phyloP scores from a whole-genome alignment of 176 grass and related monocot genomes.

The Hordeum vulgare region MorexV3_pseudomolecules_assembly NC_058523.1:509500367-509500866 shows the following conservation, averaged over 20 bases:
- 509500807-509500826: background rate
- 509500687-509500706: background rate
- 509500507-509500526: conserved; percentile 21
- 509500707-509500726: background rate
- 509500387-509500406: conserved; percentile 79
- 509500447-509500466: conserved; percentile 39
- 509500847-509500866: background rate
- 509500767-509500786: background rate
- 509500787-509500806: background rate
- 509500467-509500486: background rate
- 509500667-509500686: background rate
- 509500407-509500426: conserved; percentile 92
- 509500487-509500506: conserved; percentile 12
- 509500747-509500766: background rate
- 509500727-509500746: background rate
- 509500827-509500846: background rate
- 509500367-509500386: conserved; percentile 71
- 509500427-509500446: conserved; percentile 96
- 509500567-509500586: conserved; percentile 98
- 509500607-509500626: conserved; percentile 82
- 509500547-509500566: conserved; percentile 97
- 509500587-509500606: conserved; percentile 80
- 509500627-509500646: conserved; percentile 80
- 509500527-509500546: conserved; percentile 37
- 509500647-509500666: conserved; percentile 3